Base-by-base conservation (phyloP, 495 filamentous ascomycete species). In the Podospora didyma region DNA sequence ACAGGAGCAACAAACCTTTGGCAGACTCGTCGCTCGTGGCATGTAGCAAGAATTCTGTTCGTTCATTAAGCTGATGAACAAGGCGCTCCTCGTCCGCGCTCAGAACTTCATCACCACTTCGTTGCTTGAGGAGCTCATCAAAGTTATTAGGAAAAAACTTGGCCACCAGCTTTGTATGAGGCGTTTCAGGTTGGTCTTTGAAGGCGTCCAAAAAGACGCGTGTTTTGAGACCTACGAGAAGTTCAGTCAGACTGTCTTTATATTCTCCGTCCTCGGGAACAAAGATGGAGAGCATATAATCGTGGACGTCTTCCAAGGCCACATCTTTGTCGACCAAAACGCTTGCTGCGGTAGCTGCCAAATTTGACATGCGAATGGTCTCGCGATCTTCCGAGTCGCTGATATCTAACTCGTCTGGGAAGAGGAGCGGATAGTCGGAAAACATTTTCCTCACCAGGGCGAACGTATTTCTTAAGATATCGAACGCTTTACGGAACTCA, bases 181-280 rank as follows among this genome's bases (percentile, higher is more conserved):
- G 63, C 4, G 52, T 82, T 19, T 82, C 80, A 51, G 82, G 85
- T 42, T 80, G 76, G 45, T 75, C 69, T 17, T 73, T 65, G 62
- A 90, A 79, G 2, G 88, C 83, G 2, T 87, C 85, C 50, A 96
- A 86, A 58, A 92, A 89, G 10, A 86, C 84, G 57, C 95, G 89
- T 1, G 92, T 96, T 68, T 96, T 96, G 17, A 96, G 76, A 53
- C 90, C 87, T 17, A 96, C 75, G 59, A 89, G 89, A 23, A 96
- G 61, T 51, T 88, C 88, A 17, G 89, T 74, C 34, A 96, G 65
- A 5, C 83, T 79, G n/a, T 81, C 53, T 41, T 60, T 64, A 54
- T 68, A 69, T 35, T 69, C 69, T 17, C 66, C 80, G 16, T 87
- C 86, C 54, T 90, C 86, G 0, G 88, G 85, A 3, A 96, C 82